A percentile compares a stretch with the other conserved stretches of the same genome.
phyloP scores from a whole-genome alignment of 768 basidiomycete species.

The Lactarius evosmus region DNA sequence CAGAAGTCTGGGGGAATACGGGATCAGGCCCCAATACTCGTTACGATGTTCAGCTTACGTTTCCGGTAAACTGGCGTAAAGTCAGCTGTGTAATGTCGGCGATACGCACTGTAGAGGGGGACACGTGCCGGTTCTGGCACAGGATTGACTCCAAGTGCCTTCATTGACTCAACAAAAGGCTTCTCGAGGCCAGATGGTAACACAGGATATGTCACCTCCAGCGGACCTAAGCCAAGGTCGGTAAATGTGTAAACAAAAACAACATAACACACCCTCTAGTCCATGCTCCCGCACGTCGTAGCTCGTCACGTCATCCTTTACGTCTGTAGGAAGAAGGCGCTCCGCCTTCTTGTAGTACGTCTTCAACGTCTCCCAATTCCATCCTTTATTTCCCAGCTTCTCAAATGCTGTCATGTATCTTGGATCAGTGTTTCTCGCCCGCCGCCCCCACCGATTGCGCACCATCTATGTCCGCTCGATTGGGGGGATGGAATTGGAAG shows the following conservation, averaged over 20 bases:
- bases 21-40: not conserved
- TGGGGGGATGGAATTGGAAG: slow-evolving; percentile 21
- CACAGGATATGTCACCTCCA: slow-evolving; percentile 14
- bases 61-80: slow-evolving; percentile 18
- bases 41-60: slow-evolving; percentile 10
- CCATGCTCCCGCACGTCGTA: slow-evolving; percentile 21
- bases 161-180: slow-evolving; percentile 8
- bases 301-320: slow-evolving; percentile 3
- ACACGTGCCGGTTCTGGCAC: slow-evolving; percentile 11
- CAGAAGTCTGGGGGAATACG: slow-evolving; percentile 15
- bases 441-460: not conserved
- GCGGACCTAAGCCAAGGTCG: slow-evolving; percentile 11
- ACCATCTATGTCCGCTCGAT: slow-evolving; percentile 25
- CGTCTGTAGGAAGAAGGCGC: slow-evolving; percentile 9
- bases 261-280: slow-evolving; percentile 2
- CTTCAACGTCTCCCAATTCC: slow-evolving; percentile 29
- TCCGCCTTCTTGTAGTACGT: slow-evolving; percentile 28
- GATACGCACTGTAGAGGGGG: not conserved
- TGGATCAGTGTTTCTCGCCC: not conserved
- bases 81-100: not conserved
- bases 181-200: slow-evolving; percentile 15
- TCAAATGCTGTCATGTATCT: slow-evolving; percentile 22
- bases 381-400: slow-evolving; percentile 30
- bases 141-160: not conserved
- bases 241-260: not conserved